phyloP scores from a whole-genome alignment of 2,329 filamentous ascomycete genomes.

The Cordyceps farinosa region DNA sequence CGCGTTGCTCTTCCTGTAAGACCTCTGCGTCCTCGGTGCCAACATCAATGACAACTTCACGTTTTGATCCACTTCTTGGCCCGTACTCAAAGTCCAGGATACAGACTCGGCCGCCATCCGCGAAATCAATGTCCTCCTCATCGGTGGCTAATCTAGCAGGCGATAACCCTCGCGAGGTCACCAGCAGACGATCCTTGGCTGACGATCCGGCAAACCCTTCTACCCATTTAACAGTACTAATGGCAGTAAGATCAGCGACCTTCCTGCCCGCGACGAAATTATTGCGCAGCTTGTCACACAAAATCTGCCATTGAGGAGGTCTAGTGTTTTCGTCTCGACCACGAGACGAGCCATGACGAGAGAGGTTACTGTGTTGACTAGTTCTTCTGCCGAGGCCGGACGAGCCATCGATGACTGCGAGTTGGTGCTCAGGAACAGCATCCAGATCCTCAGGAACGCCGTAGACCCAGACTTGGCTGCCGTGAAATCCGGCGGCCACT shows the following conservation, averaged over 20 bases:
- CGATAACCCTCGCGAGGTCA: constrained; percentile 67
- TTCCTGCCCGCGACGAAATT: constrained; percentile 66
- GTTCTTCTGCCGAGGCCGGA: constrained; percentile 30
- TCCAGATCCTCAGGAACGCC: constrained; percentile 72
- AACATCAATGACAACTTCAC: constrained; percentile 67
- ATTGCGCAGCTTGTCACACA: constrained; percentile 67
- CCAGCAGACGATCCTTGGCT: constrained; percentile 57
- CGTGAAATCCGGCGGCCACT: constrained; percentile 69
- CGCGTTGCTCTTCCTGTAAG: constrained; percentile 68
- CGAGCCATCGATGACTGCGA: constrained; percentile 21
- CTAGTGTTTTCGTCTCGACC: constrained; percentile 31
- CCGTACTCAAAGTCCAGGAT: constrained; percentile 72
- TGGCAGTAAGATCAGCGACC: constrained; percentile 61
- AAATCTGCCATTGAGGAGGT: constrained; percentile 64
- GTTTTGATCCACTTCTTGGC: constrained; percentile 49
- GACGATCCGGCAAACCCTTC: constrained; percentile 48
- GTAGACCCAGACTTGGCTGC: constrained; percentile 73
- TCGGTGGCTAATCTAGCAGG: constrained; percentile 56
- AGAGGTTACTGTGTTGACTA: constrained; percentile 28
- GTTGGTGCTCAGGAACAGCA: constrained; percentile 47
- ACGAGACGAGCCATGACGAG: constrained; percentile 32
- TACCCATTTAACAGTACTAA: constrained; percentile 71
- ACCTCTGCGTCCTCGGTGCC: constrained; percentile 66
- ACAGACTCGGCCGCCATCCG: constrained; percentile 72
- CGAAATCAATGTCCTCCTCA: constrained; percentile 68